A percentile compares a stretch with the other conserved stretches of the same genome.
Conservation (phyloP, 257 asterid species). For the Solanum etuberosum region DNA sequence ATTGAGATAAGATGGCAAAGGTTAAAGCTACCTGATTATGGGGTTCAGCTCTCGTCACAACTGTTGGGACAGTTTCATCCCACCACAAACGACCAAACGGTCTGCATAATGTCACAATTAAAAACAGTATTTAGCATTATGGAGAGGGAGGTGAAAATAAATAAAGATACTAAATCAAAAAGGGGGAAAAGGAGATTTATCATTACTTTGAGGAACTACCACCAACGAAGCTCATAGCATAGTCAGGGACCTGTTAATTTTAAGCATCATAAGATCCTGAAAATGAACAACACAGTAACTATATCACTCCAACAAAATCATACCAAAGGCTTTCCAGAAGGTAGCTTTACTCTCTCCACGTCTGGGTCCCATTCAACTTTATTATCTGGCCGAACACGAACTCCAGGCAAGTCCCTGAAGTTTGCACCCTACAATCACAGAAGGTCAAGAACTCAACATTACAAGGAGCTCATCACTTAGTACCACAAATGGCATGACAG, state of each 20-base stretch:
- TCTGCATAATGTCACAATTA: slow-evolving; percentile 1
- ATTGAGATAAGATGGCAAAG: neutral
- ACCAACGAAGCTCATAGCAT: slow-evolving; percentile 16
- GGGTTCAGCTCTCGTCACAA: slow-evolving; percentile 30
- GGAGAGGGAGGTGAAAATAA: neutral
- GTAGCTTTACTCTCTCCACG: slow-evolving; percentile 7
- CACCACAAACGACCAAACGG: slow-evolving; percentile 31
- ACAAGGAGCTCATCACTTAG: neutral
- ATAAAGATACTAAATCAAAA: neutral
- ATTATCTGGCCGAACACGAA: slow-evolving; percentile 9
- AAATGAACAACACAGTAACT: neutral
- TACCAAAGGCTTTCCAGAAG: slow-evolving; percentile 30
- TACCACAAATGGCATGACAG: neutral
- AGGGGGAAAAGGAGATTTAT: neutral
- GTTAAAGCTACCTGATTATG: slow-evolving; percentile 26
- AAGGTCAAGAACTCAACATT: neutral
- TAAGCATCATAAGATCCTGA: neutral
- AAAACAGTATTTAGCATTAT: neutral
- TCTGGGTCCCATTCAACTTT: slow-evolving; percentile 9
- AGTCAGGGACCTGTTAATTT: slow-evolving; percentile 26
- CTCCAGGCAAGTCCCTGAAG: slow-evolving; percentile 31
- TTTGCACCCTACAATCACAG: slow-evolving; percentile 19
- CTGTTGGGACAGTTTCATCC: slow-evolving; percentile 34
- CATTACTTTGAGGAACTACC: slow-evolving; percentile 30
- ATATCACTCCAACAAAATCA: neutral